A percentile compares a stretch with the other conserved stretches of the same genome.
Evolutionary conservation across 2,329 filamentous ascomycete genomes (phyloP).

Genomic region (Pseudodiploospora longispora): DNA sequence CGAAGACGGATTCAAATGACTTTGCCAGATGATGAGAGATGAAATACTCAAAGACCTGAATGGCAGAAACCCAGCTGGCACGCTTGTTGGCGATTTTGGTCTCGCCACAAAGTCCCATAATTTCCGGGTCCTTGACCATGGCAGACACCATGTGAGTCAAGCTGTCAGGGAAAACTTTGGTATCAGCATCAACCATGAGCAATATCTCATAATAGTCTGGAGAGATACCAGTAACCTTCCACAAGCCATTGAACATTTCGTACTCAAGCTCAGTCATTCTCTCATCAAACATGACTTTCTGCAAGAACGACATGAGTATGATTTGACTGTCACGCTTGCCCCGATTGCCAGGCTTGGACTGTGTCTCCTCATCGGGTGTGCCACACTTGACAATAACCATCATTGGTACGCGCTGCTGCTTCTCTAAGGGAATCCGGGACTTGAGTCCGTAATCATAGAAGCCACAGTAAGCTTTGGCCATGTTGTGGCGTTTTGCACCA

Average conservation of each 20-base stretch:
- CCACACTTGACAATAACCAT: conserved; percentile 94
- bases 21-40: conserved; percentile 96
- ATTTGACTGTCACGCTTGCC: conserved; percentile 99
- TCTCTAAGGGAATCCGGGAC: conserved; percentile 70
- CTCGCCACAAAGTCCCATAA: conserved; percentile 98
- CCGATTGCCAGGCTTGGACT: conserved; percentile 88
- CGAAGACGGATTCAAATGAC: conserved; percentile 96
- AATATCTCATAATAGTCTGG: conserved; percentile 97
- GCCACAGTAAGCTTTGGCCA: conserved; percentile 96
- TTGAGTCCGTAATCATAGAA: conserved; percentile 93
- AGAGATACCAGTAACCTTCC: conserved; percentile 97
- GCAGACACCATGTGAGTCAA: conserved; percentile 98
- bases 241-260: conserved; percentile 98
- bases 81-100: conserved; percentile 99
- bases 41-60: conserved; percentile 99
- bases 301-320: conserved; percentile 97
- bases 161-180: conserved; percentile 97
- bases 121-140: conserved; percentile 98
- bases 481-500: conserved; percentile 96
- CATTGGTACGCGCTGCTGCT: conserved; percentile 96
- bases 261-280: conserved; percentile 99
- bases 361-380: conserved; percentile 73
- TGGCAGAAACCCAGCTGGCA: conserved; percentile 89
- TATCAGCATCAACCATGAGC: conserved; percentile 98
- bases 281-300: conserved; percentile 99